These are phyloP conservation scores for Rhizomucor pusillus DNA, from an alignment of 371 early-diverging fungal genomes.

Conservation along the genomic window DNA sequence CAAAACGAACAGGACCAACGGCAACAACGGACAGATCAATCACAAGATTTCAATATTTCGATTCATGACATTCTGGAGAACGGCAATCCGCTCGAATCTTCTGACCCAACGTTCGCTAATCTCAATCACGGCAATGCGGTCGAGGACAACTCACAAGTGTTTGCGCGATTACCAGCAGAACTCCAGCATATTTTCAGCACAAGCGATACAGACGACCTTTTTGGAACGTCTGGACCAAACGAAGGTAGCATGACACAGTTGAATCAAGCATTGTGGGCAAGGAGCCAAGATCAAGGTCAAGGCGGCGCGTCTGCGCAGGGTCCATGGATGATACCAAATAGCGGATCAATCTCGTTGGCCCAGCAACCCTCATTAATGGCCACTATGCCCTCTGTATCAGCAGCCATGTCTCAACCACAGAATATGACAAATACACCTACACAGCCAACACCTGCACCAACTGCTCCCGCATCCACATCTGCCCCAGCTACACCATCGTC, in stretches of 20 bases:
- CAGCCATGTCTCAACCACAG: too few species aligned
- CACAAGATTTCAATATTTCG: constrained; percentile 23
- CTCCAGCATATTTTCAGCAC: constrained; percentile 32
- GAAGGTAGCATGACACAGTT: too few species aligned
- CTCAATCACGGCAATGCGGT: constrained; percentile 23
- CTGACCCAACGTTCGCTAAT: constrained; percentile 36
- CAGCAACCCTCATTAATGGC: not conserved
- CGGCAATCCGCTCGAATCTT: constrained; percentile 11
- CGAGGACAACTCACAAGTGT: constrained; percentile 15
- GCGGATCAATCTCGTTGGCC: not conserved
- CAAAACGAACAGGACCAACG: constrained; percentile 11
- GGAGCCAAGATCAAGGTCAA: too few species aligned
- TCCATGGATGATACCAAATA: too few species aligned
- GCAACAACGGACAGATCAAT: constrained; percentile 5
- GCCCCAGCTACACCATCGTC: not conserved
- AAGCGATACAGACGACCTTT: constrained; percentile 33
- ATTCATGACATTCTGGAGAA: constrained; percentile 35
- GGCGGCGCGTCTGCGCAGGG: too few species aligned
- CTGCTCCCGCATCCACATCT: not conserved
- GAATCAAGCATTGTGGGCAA: too few species aligned
- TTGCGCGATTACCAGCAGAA: constrained; percentile 37
- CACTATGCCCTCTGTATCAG: too few species aligned
- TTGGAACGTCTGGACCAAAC: too few species aligned
- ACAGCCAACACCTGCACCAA: too few species aligned
- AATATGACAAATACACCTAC: too few species aligned